phyloP scores from a whole-genome alignment of 1,284 basidiomycete genomes.

The Boletus sp. region DNA sequence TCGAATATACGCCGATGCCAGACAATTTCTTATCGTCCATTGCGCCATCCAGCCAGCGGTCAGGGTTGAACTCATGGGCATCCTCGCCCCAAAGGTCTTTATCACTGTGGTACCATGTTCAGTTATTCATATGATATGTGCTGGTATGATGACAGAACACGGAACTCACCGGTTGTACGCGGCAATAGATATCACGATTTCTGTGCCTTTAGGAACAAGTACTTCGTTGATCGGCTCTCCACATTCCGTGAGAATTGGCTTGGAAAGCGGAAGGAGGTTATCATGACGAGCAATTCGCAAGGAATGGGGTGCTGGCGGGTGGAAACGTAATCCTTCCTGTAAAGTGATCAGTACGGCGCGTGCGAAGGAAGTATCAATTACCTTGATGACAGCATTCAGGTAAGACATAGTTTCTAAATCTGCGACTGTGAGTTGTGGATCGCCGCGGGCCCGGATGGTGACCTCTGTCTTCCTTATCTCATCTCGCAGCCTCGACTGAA shows the following conservation, averaged over 20 bases:
- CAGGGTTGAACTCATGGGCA: slow-evolving; percentile 45
- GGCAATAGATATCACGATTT: slow-evolving; percentile 31
- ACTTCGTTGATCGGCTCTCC: slow-evolving; percentile 37
- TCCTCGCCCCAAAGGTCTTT: slow-evolving; percentile 48
- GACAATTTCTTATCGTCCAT: slow-evolving; percentile 32
- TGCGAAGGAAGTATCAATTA: slow-evolving; percentile 11
- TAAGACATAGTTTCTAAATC: slow-evolving; percentile 52
- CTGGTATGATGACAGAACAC: neutral
- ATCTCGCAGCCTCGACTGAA: slow-evolving; percentile 37
- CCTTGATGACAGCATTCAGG: slow-evolving; percentile 49
- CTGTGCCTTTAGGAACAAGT: slow-evolving; percentile 33
- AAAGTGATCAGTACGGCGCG: neutral
- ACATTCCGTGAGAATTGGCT: slow-evolving; percentile 34
- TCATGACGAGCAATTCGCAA: slow-evolving; percentile 37
- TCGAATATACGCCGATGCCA: slow-evolving; percentile 45
- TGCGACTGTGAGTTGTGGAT: slow-evolving; percentile 36
- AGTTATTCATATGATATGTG: neutral
- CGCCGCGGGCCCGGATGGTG: slow-evolving; percentile 36
- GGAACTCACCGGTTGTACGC: slow-evolving; percentile 39
- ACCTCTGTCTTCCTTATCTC: slow-evolving; percentile 37
- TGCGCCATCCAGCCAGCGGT: slow-evolving; percentile 44
- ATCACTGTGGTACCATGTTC: slow-evolving; percentile 26
- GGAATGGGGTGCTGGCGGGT: slow-evolving; percentile 30
- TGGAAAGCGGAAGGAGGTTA: slow-evolving; percentile 42
- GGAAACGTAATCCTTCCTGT: slow-evolving; percentile 38